Evolutionary conservation across 2,329 filamentous ascomycete species (phyloP).

Genomic region (Clonostachys solani): DNA sequence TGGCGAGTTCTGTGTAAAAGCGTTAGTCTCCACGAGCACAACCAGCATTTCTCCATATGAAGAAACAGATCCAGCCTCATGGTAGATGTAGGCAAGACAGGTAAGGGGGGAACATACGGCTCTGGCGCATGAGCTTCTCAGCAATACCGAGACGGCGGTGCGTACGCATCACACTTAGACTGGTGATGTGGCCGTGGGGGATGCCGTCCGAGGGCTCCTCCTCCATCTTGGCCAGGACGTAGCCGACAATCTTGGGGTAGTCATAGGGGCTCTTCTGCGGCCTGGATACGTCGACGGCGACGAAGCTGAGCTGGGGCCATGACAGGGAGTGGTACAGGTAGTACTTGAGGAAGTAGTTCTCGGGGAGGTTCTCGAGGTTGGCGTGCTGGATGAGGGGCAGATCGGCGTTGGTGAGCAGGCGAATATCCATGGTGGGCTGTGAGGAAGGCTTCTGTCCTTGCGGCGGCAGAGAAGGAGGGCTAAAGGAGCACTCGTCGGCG

Average conservation of each 20-base stretch:
- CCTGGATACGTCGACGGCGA: constrained; percentile 86
- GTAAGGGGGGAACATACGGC: constrained; percentile 57
- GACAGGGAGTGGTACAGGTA: constrained; percentile 98
- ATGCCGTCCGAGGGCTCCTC: constrained; percentile 91
- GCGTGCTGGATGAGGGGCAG: constrained; percentile 93
- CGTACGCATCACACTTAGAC: constrained; percentile 91
- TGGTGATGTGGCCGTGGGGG: constrained; percentile 94
- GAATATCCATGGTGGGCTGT: constrained; percentile 77
- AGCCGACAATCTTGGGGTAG: constrained; percentile 96
- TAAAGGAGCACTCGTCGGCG: too few relatives aligned
- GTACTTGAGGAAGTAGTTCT: constrained; percentile 99
- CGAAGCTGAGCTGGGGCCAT: constrained; percentile 96
- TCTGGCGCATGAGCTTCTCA: constrained; percentile 96
- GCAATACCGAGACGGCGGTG: constrained; percentile 87
- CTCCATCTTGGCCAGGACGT: constrained; percentile 99
- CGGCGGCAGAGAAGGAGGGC: too few relatives aligned
- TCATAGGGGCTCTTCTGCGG: constrained; percentile 75
- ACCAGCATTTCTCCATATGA: too few relatives aligned
- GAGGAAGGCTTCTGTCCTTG: not conserved
- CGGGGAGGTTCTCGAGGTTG: constrained; percentile 97
- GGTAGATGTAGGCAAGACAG: not conserved
- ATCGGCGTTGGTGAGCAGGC: constrained; percentile 76
- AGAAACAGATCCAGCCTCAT: not conserved
- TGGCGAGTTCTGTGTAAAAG: constrained; percentile 68
- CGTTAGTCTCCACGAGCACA: not conserved